Evolutionary conservation across 2,329 filamentous ascomycete species (phyloP).

Genomic region (Decorospora gaudefroyi): DNA sequence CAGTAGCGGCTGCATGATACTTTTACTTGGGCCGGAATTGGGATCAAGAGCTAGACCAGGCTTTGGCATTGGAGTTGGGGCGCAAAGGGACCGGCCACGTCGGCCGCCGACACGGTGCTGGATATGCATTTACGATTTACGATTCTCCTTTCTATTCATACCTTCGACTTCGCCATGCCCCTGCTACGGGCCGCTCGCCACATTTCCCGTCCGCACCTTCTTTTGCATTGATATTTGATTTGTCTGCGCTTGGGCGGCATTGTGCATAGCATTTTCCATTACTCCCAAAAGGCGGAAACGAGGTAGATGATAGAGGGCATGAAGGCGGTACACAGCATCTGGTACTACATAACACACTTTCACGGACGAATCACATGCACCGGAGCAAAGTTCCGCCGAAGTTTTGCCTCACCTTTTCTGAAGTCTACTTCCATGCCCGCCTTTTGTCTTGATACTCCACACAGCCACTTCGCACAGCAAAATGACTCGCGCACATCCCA

Average conservation of each 20-base stretch:
- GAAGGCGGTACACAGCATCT: conserved; percentile 18
- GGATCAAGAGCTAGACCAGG: conserved; percentile 29
- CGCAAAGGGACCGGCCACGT: conserved; percentile 26
- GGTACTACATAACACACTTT: conserved; percentile 21
- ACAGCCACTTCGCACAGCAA: conserved; percentile 4
- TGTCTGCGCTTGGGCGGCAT: conserved; percentile 27
- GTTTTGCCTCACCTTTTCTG: conserved; percentile 16
- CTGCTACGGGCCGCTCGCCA: conserved; percentile 6
- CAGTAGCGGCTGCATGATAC: conserved; percentile 23
- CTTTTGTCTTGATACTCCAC: conserved; percentile 5
- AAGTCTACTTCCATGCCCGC: conserved; percentile 9
- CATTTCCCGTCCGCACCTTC: conserved; percentile 19
- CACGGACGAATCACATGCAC: conserved; percentile 30
- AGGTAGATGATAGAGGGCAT: conserved; percentile 32
- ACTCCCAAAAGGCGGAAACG: conserved; percentile 23
- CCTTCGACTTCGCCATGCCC: conserved; percentile 16
- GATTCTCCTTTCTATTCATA: conserved; percentile 37
- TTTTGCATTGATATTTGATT: conserved; percentile 7
- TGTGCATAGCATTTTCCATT: conserved; percentile 29
- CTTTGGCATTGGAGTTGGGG: conserved; percentile 43
- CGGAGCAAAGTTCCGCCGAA: conserved; percentile 26
- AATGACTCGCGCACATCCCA: conserved; percentile 15
- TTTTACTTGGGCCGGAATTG: conserved; percentile 31
- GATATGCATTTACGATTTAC: conserved; percentile 40
- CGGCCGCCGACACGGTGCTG: conserved; percentile 29